These are phyloP conservation scores for Rhodotorula diobovata DNA, from an alignment of 768 basidiomycete genomes.

Conservation along the genomic window DNA sequence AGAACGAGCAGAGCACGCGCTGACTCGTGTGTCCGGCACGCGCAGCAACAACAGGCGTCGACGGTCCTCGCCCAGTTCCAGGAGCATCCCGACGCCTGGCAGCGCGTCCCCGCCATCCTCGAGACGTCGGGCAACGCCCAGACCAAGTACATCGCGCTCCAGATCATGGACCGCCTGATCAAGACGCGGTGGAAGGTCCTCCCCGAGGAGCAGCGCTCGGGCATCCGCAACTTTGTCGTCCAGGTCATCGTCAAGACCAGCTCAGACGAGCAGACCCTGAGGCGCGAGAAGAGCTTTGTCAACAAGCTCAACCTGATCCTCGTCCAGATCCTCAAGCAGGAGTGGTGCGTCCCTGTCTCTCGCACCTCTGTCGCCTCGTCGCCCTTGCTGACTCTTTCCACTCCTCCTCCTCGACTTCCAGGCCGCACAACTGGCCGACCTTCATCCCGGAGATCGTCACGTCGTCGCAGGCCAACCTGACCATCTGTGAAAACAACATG, in stretches of 20 bases:
- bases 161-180: conserved; percentile 94
- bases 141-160: conserved; percentile 85
- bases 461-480: conserved; percentile 91
- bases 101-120: conserved; percentile 87
- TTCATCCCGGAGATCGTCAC: conserved; percentile 96
- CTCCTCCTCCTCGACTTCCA: not conserved
- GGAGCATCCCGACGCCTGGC: conserved; percentile 95
- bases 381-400: too few species aligned
- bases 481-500: conserved; percentile 99
- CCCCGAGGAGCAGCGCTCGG: conserved; percentile 86
- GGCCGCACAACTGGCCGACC: conserved; percentile 92
- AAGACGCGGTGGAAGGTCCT: conserved; percentile 91
- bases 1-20: not conserved
- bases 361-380: too few species aligned
- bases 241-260: conserved; percentile 79
- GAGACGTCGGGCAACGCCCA: conserved; percentile 79
- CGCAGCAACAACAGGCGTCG: conserved; percentile 90
- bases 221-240: conserved; percentile 95
- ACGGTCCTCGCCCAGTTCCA: conserved; percentile 91
- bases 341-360: conserved; percentile 62
- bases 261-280: conserved; percentile 71
- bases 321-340: conserved; percentile 97
- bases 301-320: conserved; percentile 96
- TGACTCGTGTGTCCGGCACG: not conserved
- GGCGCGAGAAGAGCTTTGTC: conserved; percentile 87